Percentiles rank a stretch among this genome's conserved stretches.
Evolutionary conservation across 139 green algal species (phyloP).

Genomic region (Asterochloris erici): DNA sequence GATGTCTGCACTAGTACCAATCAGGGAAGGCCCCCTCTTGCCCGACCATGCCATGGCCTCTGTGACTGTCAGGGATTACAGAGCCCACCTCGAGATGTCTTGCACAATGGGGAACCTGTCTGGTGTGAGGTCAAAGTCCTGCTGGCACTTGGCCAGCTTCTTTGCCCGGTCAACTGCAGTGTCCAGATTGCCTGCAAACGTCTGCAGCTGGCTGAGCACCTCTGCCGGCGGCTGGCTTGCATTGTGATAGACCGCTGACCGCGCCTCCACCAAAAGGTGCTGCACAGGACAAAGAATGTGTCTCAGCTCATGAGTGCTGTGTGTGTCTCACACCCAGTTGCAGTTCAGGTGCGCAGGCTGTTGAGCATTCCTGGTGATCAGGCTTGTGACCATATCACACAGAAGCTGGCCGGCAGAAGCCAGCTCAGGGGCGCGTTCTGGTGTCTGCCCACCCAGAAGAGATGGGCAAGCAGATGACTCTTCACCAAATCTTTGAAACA

Average conservation of each 20-base stretch:
- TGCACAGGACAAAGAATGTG: no score
- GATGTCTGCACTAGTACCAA: neutral
- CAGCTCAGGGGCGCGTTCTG: neutral
- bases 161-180: neutral
- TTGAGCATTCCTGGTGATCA: no score
- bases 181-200: neutral
- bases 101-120: neutral
- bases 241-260: no score
- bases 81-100: neutral
- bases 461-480: neutral
- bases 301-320: no score
- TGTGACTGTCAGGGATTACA: neutral
- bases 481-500: neutral
- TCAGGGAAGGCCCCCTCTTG: neutral
- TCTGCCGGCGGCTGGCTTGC: neutral
- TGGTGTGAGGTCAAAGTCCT: constrained; percentile 7
- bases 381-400: no score
- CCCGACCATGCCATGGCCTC: neutral
- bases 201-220: constrained; percentile 1
- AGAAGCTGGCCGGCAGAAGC: no score
- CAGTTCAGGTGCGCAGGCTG: no score
- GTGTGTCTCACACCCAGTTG: no score
- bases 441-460: neutral
- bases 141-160: constrained; percentile 6
- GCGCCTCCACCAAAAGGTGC: no score